These are phyloP conservation scores for Penicillium maclennaniae DNA, from an alignment of 495 filamentous ascomycete genomes.

Conservation along the genomic window DNA sequence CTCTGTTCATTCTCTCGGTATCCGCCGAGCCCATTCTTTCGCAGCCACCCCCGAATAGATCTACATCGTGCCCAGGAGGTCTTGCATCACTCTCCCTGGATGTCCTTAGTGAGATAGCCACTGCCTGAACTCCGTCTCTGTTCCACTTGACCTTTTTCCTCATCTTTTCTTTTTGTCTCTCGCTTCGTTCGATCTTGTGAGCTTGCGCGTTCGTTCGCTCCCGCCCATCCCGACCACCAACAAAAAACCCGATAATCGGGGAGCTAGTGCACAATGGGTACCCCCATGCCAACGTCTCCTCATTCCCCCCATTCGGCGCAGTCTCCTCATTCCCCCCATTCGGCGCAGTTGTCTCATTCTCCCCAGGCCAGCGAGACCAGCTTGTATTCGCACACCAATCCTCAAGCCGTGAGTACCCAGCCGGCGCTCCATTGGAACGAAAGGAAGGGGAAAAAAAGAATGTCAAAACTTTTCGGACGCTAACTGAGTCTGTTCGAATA, in stretches of 20 bases:
- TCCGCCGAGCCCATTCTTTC: not conserved
- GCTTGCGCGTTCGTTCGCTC: not conserved
- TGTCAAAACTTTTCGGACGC: not conserved
- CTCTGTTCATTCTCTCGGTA: not conserved
- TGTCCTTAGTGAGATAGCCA: slow-evolving; percentile 5
- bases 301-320: slow-evolving; percentile 21
- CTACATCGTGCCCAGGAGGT: slow-evolving; percentile 10
- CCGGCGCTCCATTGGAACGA: not conserved
- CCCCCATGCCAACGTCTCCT: slow-evolving; percentile 20
- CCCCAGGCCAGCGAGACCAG: slow-evolving; percentile 23
- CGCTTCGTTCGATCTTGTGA: not conserved
- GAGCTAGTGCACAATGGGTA: slow-evolving; percentile 20
- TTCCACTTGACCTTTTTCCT: not conserved
- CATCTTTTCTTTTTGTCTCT: not conserved
- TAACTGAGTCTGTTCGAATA: slow-evolving; percentile 8
- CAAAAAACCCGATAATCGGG: not conserved
- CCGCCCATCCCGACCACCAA: not conserved
- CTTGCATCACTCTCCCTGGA: slow-evolving; percentile 12
- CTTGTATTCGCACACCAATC: slow-evolving; percentile 11
- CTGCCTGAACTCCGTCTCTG: not conserved
- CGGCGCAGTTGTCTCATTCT: slow-evolving; percentile 20
- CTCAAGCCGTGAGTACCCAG: not conserved
- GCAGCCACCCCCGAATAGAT: not conserved
- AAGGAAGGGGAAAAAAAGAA: not conserved
- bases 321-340: slow-evolving; percentile 24